A percentile compares a stretch with the other conserved stretches of the same genome.
These are phyloP conservation scores for Teratosphaeria destructans DNA, from an alignment of 2,329 filamentous ascomycete species.

Conservation along the genomic window DNA sequence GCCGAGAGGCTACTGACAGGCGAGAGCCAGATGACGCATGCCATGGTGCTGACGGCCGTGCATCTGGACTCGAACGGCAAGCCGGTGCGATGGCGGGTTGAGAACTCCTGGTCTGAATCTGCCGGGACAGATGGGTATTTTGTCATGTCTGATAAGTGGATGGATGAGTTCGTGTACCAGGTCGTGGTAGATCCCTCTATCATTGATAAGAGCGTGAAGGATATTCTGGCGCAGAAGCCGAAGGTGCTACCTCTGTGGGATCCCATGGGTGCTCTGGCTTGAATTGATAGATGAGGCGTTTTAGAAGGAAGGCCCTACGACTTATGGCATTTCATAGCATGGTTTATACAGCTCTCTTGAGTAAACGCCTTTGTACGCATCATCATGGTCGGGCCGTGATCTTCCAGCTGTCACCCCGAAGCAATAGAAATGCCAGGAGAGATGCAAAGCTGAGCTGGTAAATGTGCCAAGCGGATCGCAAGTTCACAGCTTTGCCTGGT, in stretches of 20 bases:
- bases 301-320: background rate
- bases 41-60: slow-evolving; percentile 82
- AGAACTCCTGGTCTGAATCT: slow-evolving; percentile 70
- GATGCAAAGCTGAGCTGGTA: background rate
- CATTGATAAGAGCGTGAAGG: slow-evolving; percentile 51
- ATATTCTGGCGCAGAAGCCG: slow-evolving; percentile 60
- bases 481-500: slow-evolving; percentile 10
- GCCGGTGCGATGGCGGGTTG: slow-evolving; percentile 69
- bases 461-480: background rate
- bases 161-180: slow-evolving; percentile 66
- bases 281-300: background rate
- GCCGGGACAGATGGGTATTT: slow-evolving; percentile 72
- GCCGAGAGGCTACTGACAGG: slow-evolving; percentile 61
- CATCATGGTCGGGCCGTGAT: too few relatives aligned
- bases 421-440: background rate
- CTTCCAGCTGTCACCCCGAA: background rate
- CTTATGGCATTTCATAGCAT: background rate
- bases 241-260: slow-evolving; percentile 51
- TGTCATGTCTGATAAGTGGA: slow-evolving; percentile 68
- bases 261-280: slow-evolving; percentile 31
- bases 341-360: background rate
- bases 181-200: slow-evolving; percentile 65
- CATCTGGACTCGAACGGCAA: slow-evolving; percentile 59
- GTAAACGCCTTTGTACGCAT: background rate
- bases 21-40: slow-evolving; percentile 80